A percentile compares a stretch with the other conserved stretches of the same genome.
These are phyloP conservation scores for Leishmania guyanensis DNA, from an alignment of 208 protist genomes.

Conservation along the genomic window DNA sequence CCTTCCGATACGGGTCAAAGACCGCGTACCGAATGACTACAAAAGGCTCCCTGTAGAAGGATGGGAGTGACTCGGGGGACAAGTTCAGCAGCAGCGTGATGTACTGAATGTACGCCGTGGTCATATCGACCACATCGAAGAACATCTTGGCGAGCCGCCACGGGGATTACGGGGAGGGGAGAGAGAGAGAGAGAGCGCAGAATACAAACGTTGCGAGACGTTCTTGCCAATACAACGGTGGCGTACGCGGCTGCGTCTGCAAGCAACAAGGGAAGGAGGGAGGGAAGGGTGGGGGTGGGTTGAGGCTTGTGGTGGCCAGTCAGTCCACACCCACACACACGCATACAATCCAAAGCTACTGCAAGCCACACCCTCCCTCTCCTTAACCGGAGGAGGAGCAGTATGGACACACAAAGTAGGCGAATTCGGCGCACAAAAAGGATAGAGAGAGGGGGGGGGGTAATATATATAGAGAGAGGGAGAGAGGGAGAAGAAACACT, in stretches of 20 bases:
- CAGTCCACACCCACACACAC: not conserved
- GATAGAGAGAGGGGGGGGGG: too few relatives aligned
- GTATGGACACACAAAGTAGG: too few relatives aligned
- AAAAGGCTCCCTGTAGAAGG: slow-evolving; percentile 49
- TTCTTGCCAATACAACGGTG: not conserved
- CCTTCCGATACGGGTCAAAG: slow-evolving; percentile 26
- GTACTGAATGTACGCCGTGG: slow-evolving; percentile 74
- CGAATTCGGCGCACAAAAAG: too few relatives aligned
- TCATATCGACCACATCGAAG: slow-evolving; percentile 76
- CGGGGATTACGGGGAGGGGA: not conserved
- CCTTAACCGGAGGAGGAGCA: too few relatives aligned
- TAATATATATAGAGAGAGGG: too few relatives aligned
- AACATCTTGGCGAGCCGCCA: slow-evolving; percentile 35
- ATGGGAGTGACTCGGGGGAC: slow-evolving; percentile 41
- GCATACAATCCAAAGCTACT: too few relatives aligned
- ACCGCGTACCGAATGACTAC: slow-evolving; percentile 33
- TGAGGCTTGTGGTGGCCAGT: not conserved
- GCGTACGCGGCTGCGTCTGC: not conserved
- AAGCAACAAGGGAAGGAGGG: not conserved
- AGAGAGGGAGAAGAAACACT: too few relatives aligned
- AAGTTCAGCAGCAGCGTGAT: slow-evolving; percentile 60
- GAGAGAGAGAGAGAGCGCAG: not conserved
- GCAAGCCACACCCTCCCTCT: too few relatives aligned
- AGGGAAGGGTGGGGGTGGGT: not conserved
- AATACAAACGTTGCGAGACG: not conserved